Evolutionary conservation across 805 yeast genomes (phyloP), one percentile per base, ranked within the genome.

Genomic region (Myxozyma sirexii): DNA sequence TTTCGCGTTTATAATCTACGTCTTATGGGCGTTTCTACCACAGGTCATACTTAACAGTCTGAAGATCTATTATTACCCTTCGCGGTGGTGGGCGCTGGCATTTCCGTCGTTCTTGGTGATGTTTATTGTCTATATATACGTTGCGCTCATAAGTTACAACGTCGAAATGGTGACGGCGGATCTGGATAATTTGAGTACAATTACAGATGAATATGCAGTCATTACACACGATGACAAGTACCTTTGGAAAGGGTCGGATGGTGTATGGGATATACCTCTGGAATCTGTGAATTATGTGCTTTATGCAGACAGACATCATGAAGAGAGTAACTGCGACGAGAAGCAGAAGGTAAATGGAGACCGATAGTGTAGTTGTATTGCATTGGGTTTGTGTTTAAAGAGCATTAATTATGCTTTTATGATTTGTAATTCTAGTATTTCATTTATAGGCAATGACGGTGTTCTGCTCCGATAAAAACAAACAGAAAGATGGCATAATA

Each of bases 71-170:
- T 91, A 85, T 72, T 88, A 85, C 67, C 98, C 98, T 0, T 88
- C 93, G 33, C 79, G 96, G 65, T 88, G 92, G 85, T 94, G 98
- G 99, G 86, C 96, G 1, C 70, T 88, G 37, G 88, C 90, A 1
- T 72, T 88, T 1, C 96, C 97, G 3, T 79, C 89, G 13, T 83
- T 82, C 65, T 79, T 86, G 4, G 74, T 93, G 31, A 83, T 89
- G 79, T 71, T 79, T 10, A 85, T 92, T 90, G 74, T 85, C 17
- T 91, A 83, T 69, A 81, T 80, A 0, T 93, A 92, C 71, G 76
- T 87, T 1, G 89, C 85, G 8, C 73, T 92, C 44, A 84, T 85
- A 1, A 72, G 84, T 42, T 90, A 87, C 76, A 88, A 89, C 67
- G 82, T 83, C n/a, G 97, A 93, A 70, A 80, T 84, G 15, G 78